Evolutionary conservation across 768 basidiomycete species (phyloP).

Genomic region (Kwoniella newhampshirensis): DNA sequence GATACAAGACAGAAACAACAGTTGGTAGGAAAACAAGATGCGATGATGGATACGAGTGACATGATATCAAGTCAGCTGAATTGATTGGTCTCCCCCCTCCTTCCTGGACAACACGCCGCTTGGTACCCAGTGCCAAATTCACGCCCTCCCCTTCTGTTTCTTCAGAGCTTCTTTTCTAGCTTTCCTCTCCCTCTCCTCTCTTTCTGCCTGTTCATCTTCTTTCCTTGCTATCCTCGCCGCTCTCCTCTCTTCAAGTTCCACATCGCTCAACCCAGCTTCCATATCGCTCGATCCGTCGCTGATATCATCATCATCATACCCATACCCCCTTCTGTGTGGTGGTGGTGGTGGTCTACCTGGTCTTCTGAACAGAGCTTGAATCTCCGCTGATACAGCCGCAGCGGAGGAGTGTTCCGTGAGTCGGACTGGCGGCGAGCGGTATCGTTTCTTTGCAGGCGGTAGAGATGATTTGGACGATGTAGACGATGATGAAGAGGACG

Average conservation of each 20-base stretch:
- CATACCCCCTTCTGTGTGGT: background rate
- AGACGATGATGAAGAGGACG: constrained; percentile 5
- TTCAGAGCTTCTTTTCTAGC: constrained; percentile 34
- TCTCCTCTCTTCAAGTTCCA: constrained; percentile 41
- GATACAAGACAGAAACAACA: too few species aligned
- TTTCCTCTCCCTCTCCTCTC: constrained; percentile 34
- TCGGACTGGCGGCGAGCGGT: constrained; percentile 11
- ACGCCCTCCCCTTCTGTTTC: constrained; percentile 19
- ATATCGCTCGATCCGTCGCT: constrained; percentile 37
- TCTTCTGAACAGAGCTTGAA: constrained; percentile 38
- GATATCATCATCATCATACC: constrained; percentile 23
- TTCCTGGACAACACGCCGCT: too few species aligned
- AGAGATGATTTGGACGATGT: background rate
- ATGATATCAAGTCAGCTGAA: too few species aligned
- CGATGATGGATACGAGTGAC: too few species aligned
- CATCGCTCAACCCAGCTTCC: constrained; percentile 45
- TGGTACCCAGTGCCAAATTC: too few species aligned
- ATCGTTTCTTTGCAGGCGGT: constrained; percentile 1
- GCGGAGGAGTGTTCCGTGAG: constrained; percentile 15
- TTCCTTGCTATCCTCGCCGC: constrained; percentile 37
- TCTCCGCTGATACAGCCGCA: constrained; percentile 27
- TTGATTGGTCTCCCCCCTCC: too few species aligned
- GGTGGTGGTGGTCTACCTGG: constrained; percentile 23
- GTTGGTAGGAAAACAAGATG: too few species aligned
- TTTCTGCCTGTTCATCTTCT: constrained; percentile 42